These are phyloP conservation scores for Tylopilus rubrobrunneus DNA, from an alignment of 768 basidiomycete species.

Conservation along the genomic window DNA sequence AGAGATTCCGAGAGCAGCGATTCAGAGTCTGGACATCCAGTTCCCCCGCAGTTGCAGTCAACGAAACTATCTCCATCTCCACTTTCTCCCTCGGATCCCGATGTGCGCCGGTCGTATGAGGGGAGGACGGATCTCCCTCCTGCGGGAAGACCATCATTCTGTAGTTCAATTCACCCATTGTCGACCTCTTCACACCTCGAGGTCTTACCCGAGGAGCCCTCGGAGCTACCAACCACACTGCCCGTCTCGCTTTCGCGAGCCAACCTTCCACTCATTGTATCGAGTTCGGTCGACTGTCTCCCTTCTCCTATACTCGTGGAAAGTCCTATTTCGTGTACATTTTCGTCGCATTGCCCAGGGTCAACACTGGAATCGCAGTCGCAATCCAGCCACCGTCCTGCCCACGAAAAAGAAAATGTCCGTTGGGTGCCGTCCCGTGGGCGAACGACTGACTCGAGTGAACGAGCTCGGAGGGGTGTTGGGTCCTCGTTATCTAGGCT, in stretches of 20 bases:
- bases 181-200: conserved; percentile 27
- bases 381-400: conserved; percentile 5
- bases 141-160: conserved; percentile 20
- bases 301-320: conserved; percentile 13
- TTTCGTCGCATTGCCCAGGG: conserved; percentile 20
- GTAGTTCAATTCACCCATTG: conserved; percentile 20
- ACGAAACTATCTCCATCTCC: conserved; percentile 1
- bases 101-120: conserved; percentile 10
- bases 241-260: neutral
- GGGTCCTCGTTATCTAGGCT: conserved; percentile 23
- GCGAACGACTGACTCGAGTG: conserved; percentile 18
- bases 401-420: conserved; percentile 14
- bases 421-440: conserved; percentile 8
- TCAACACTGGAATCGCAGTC: conserved; percentile 14
- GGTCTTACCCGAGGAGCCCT: conserved; percentile 29
- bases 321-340: conserved; percentile 23
- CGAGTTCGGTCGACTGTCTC: conserved; percentile 8
- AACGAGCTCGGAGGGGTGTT: conserved; percentile 6
- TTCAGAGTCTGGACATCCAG: conserved; percentile 18
- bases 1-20: conserved; percentile 17
- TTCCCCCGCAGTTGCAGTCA: conserved; percentile 1
- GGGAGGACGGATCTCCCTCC: conserved; percentile 8
- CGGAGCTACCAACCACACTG: conserved; percentile 17
- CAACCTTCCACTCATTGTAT: conserved; percentile 17
- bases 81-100: conserved; percentile 1